Base-by-base conservation (phyloP, 352 stramenopile species). In the Nothophytophthora sp. region DNA sequence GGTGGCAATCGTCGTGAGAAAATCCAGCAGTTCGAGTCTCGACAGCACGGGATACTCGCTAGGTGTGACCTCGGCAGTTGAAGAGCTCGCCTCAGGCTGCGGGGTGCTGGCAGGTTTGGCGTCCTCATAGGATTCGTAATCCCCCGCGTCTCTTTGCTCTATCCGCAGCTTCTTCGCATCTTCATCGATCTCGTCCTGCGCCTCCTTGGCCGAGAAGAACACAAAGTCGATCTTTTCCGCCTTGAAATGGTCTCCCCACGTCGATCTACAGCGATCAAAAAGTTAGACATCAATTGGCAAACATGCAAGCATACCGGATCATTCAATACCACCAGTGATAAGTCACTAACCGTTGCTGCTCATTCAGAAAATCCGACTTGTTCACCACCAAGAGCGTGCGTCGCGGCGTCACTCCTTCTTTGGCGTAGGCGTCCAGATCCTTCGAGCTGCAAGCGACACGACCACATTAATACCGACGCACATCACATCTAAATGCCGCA, bases 301-400 rank as follows among this genome's bases (percentile, higher is more conserved):
- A n/a, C n/a, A n/a, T n/a, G n/a, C n/a, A n/a, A n/a, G n/a, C n/a
- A n/a, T n/a, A n/a, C n/a, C n/a, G n/a, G n/a, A n/a, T n/a, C n/a
- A n/a, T n/a, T n/a, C n/a, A n/a, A n/a, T n/a, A n/a, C n/a, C n/a
- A n/a, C n/a, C n/a, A n/a, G 22, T 22, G 16, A 46, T 43, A 18
- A 15, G 12, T 4, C 19, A 54, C 69, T 34, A 56, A 94, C 75
- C 97, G 77, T 73, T 99, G 95, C 22, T 67, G 55, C 30, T 90
- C 77, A 12, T 94, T 89, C 11, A 99, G 76, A 57, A 99, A 99
- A 68, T 99, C 98, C 28, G 96, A 96, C 79, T 99, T 99, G 80
- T 99, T 99, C 10, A 99, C 81, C 19, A 99, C 62, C 16, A 99
- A 65, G 20, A 99, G 62, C 39, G 96, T 97, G 4, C 88, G 86